Evolutionary conservation across 2,329 filamentous ascomycete species (phyloP), one percentile per base, ranked within the genome.

Genomic region (Stenocarpella maydis): DNA sequence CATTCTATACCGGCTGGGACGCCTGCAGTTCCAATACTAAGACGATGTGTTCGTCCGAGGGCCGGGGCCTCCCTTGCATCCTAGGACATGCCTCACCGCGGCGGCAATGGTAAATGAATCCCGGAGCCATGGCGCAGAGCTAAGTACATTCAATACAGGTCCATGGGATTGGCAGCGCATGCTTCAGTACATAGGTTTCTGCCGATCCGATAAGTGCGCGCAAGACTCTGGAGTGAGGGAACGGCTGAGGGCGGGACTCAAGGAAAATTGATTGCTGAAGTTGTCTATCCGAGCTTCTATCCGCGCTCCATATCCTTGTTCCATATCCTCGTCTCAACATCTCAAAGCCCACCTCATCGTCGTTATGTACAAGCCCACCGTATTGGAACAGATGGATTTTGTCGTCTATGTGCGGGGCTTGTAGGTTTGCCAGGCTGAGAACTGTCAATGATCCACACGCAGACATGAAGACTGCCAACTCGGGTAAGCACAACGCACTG

Each of bases 381-480:
- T 67, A 39, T 52, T 47, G 43, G 31, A 19, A 49, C 31, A 54
- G 14, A 17, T 26, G 26, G 55, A 26, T 12, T 28, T 17, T 37
- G 21, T 26, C 70, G 69, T 70, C 78, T 83, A 83, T 75, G 74
- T 73, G 77, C 80, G 81, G 78, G 82, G 80, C 81, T 83, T 84
- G 75, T 83, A 79, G 72, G 79, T 83, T 79, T 84, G 82, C 82
- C 82, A 88, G 76, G 82, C 86, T 88, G 75, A 54, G 12, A 7
- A 21, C 3, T 7, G 72, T 78, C 73, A 76, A 37, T 7, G n/a
- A 58, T 15, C 26, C 28, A 41, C 47, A 47, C 26, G n/a, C 2
- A n/a, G 12, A 31, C 10, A 8, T 55, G 12, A 39, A 17, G 39
- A 21, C 10, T 3, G 26, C 26, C 47, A 49, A n/a, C 28, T 68